Base-by-base conservation (phyloP, 1,284 basidiomycete species). In the Fomitopsis palustris region DNA sequence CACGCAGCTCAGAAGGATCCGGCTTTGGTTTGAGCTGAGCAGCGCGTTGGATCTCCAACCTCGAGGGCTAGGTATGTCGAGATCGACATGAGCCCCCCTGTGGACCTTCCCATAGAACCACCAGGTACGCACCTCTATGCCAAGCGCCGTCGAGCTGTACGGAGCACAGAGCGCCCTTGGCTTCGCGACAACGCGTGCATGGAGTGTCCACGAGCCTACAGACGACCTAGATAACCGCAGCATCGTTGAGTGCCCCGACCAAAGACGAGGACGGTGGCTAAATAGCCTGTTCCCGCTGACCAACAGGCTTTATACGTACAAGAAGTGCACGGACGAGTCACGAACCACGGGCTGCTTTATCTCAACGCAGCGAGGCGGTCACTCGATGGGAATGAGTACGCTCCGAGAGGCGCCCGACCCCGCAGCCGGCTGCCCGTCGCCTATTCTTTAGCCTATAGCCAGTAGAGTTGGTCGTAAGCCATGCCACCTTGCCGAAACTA, bases 1-100 rank as follows among this genome's bases (percentile, higher is more conserved):
- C 49, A 2, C 33, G 77, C 52, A 91, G 77, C 16, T 73, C 75
- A 4, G 83, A 77, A 16, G 84, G 74, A 2, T 78, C 74, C 21
- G 88, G 87, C 8, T 81, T 72, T 19, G 78, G 68, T 61, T 79
- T 81, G 2, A 84, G 86, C 23, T 74, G 75, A 27, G 70, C 35
- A 17, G 80, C 86, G 62, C 73, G 75, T 14, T 73, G 73, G 53
- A 92, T 69, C 61, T 84, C 72, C 38, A 87, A 71, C 23, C 73
- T 68, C 2, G 78, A 77, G 47, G 78, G 71, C 85, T 87, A 67
- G 27, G 9, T 29, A 23, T 14, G 17, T 23, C 33, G 5, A 17
- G 25, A 29, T 17, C 23, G 8, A 8, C 21, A 14, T 41, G 38
- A 41, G 38, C 7, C n/a, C 14, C 2, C 6, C 35, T 16, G 35